Evolutionary conservation across 148 eudicot genomes (phyloP).

Genomic region (Chenopodium suecicum): DNA sequence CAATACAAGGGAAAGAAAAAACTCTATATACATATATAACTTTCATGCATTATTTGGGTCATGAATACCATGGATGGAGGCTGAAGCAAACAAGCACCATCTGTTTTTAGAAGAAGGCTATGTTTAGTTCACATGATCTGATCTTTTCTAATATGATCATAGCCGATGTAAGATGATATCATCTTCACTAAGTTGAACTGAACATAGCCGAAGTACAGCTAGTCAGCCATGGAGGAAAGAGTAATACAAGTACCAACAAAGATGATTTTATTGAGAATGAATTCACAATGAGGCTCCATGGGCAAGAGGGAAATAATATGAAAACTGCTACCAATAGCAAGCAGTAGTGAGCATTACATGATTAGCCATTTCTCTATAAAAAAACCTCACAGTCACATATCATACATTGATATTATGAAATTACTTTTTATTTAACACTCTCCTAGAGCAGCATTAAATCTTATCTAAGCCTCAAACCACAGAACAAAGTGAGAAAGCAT

Average conservation of each 20-base stretch:
- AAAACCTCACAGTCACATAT: too few relatives aligned
- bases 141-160: too few relatives aligned
- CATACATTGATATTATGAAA: neutral
- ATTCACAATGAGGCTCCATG: neutral
- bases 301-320: neutral
- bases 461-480: neutral
- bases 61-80: neutral
- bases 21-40: neutral
- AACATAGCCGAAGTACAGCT: neutral
- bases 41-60: neutral
- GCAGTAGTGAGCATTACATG: neutral
- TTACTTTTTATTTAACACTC: neutral
- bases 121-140: too few relatives aligned
- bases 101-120: neutral
- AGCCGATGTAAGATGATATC: too few relatives aligned
- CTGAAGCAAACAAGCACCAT: neutral
- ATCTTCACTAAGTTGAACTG: too few relatives aligned
- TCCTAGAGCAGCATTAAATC: neutral
- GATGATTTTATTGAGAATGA: neutral
- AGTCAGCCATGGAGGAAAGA: neutral
- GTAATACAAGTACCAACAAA: neutral
- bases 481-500: slow-evolving; percentile 5
- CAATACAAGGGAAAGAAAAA: neutral
- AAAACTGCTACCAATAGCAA: neutral
- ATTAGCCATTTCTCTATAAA: neutral